These are phyloP conservation scores for Talaromyces marneffei DNA, from an alignment of 2,329 filamentous ascomycete genomes.

Conservation along the genomic window DNA sequence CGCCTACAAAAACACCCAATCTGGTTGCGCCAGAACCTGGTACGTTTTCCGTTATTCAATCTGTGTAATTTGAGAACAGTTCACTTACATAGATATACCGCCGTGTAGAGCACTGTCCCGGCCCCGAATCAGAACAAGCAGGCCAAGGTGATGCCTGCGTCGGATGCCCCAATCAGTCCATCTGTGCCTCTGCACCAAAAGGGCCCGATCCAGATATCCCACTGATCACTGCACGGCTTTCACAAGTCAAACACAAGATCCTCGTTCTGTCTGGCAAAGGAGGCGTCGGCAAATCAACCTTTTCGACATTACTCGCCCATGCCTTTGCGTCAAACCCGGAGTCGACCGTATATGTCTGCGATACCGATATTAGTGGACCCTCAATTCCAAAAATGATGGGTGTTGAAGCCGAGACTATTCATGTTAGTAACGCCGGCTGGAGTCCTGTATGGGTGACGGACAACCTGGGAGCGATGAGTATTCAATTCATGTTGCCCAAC, in stretches of 20 bases:
- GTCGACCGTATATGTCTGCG: slow-evolving; percentile 86
- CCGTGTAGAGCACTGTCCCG: slow-evolving; percentile 77
- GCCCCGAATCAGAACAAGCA: slow-evolving; percentile 55
- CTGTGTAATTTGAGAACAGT: not conserved
- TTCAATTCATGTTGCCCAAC: slow-evolving; percentile 96
- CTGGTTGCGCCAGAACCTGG: slow-evolving; percentile 88
- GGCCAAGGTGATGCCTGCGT: slow-evolving; percentile 74
- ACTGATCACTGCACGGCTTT: slow-evolving; percentile 75
- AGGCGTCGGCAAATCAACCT: slow-evolving; percentile 93
- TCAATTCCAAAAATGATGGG: slow-evolving; percentile 99
- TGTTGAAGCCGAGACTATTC: slow-evolving; percentile 87
- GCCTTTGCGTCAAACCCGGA: slow-evolving; percentile 78
- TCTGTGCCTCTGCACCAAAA: slow-evolving; percentile 90
- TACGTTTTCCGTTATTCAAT: slow-evolving; percentile 26
- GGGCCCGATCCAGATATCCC: slow-evolving; percentile 93
- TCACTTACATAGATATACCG: not conserved
- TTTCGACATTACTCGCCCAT: slow-evolving; percentile 80
- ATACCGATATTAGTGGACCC: slow-evolving; percentile 95
- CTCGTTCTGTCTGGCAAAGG: slow-evolving; percentile 91
- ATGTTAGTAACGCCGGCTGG: slow-evolving; percentile 84
- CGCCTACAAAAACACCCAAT: slow-evolving; percentile 72
- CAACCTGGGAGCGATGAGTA: slow-evolving; percentile 91
- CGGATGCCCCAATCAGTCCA: slow-evolving; percentile 90
- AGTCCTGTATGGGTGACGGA: slow-evolving; percentile 93
- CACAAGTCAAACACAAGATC: slow-evolving; percentile 82